Conservation (phyloP, 139 green algal genomes). For the Micromonas commoda region DNA sequence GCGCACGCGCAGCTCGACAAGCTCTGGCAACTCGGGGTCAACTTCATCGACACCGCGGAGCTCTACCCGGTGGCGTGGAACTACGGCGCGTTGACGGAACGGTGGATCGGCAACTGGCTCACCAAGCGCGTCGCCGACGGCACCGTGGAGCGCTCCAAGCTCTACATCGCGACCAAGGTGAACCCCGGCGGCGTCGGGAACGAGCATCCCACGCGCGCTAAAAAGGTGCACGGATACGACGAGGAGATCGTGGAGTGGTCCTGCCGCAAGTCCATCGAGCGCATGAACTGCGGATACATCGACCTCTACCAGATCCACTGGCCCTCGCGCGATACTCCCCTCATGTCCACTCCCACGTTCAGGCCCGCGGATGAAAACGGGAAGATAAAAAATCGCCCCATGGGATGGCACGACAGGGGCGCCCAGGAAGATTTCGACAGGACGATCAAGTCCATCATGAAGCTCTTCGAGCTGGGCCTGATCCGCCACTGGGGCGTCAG, state of each 20-base stretch:
- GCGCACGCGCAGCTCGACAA: slow-evolving; percentile 23
- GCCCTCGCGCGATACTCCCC: slow-evolving; percentile 53
- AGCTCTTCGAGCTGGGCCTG: slow-evolving; percentile 62
- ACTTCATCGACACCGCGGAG: slow-evolving; percentile 36
- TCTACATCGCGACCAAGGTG: slow-evolving; percentile 29
- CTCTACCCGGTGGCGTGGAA: slow-evolving; percentile 29
- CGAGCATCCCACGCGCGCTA: not conserved
- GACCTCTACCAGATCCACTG: slow-evolving; percentile 40
- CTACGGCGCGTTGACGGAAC: slow-evolving; percentile 29
- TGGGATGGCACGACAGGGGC: slow-evolving; percentile 2
- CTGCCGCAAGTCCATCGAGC: slow-evolving; percentile 3
- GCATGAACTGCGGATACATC: slow-evolving; percentile 18
- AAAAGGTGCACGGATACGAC: slow-evolving; percentile 7
- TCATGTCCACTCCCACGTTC: slow-evolving; percentile 43
- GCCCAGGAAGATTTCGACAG: slow-evolving; percentile 9
- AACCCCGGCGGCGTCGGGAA: slow-evolving; percentile 2
- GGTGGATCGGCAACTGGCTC: slow-evolving; percentile 33
- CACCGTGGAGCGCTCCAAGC: not conserved
- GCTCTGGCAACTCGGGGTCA: slow-evolving; percentile 18
- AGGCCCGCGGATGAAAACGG: not conserved
- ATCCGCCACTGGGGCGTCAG: slow-evolving; percentile 64
- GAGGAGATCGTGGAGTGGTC: not conserved
- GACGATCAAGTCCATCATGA: slow-evolving; percentile 46
- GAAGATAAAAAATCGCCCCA: not conserved
- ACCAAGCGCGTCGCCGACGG: slow-evolving; percentile 10